Percentiles rank a stretch among this genome's conserved stretches.
phyloP scores from a whole-genome alignment of 768 basidiomycete species.

The Pulveroboletus sp. region DNA sequence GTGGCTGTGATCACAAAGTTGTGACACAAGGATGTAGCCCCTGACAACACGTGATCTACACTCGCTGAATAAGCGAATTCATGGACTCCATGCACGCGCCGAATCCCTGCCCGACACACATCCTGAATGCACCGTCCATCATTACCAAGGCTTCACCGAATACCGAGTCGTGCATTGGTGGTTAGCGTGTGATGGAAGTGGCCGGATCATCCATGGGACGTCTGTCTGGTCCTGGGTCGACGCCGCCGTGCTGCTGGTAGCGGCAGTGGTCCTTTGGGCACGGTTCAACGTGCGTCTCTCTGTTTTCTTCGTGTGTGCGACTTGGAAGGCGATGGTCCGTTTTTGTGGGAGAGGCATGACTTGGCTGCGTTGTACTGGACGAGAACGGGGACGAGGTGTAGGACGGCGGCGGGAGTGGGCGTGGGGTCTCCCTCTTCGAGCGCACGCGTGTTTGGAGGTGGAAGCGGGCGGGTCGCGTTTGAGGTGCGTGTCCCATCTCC shows the following conservation, averaged over 20 bases:
- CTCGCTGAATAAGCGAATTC: too few relatives aligned
- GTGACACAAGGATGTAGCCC: too few relatives aligned
- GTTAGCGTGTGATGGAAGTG: conserved; percentile 39
- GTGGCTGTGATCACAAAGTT: too few relatives aligned
- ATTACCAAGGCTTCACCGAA: conserved; percentile 47
- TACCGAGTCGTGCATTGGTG: conserved; percentile 57
- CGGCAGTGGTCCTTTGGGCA: neutral
- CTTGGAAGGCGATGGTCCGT: too few relatives aligned
- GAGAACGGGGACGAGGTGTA: neutral
- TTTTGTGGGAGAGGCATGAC: conserved; percentile 43
- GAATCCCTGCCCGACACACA: conserved; percentile 33
- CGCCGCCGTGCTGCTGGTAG: conserved; percentile 24
- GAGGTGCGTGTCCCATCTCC: conserved; percentile 40
- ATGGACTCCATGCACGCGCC: conserved; percentile 33
- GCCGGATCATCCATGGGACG: conserved; percentile 29
- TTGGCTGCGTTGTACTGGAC: conserved; percentile 43
- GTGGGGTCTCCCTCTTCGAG: neutral
- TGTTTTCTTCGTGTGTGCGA: too few relatives aligned
- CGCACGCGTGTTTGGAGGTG: conserved; percentile 2
- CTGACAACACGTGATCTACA: too few relatives aligned
- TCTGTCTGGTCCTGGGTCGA: conserved; percentile 36
- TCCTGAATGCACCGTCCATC: conserved; percentile 50
- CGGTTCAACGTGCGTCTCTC: conserved; percentile 13
- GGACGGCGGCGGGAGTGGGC: neutral
- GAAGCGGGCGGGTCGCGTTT: conserved; percentile 42